Conservation (phyloP, 192 early-diverging fungal genomes). For the Mortierella antarctica region DNA sequence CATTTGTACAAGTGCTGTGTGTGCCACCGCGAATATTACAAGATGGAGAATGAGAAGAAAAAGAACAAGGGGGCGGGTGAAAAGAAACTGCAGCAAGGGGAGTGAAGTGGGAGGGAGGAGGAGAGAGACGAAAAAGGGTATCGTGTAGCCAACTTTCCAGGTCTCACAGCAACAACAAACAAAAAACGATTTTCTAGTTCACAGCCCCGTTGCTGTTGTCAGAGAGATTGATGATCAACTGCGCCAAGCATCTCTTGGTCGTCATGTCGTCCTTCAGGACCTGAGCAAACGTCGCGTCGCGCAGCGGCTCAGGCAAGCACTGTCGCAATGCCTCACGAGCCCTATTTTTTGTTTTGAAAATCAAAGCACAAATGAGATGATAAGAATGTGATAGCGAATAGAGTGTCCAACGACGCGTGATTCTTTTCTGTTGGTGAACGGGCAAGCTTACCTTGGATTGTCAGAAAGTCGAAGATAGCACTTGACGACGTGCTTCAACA, state of each 20-base stretch:
- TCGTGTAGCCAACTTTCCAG: background rate
- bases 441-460: conserved; percentile 70
- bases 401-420: background rate
- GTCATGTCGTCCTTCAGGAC: conserved; percentile 91
- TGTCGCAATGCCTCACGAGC: conserved; percentile 93
- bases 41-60: background rate
- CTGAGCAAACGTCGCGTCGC: conserved; percentile 87
- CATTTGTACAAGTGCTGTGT: conserved; percentile 1
- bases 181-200: conserved; percentile 8
- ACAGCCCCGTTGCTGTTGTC: conserved; percentile 34
- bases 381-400: background rate
- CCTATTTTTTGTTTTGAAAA: conserved; percentile 38
- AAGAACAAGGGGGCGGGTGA: background rate
- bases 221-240: conserved; percentile 69
- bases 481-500: conserved; percentile 94
- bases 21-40: too few species aligned
- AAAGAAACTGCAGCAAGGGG: too few species aligned
- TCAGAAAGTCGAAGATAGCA: conserved; percentile 94
- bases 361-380: background rate
- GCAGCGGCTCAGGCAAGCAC: conserved; percentile 87
- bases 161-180: background rate
- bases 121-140: conserved; percentile 11
- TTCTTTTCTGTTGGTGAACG: background rate
- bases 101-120: background rate
- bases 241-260: conserved; percentile 85